phyloP scores from a whole-genome alignment of 441 rosid species.

The Caryocar brasiliense region DNA sequence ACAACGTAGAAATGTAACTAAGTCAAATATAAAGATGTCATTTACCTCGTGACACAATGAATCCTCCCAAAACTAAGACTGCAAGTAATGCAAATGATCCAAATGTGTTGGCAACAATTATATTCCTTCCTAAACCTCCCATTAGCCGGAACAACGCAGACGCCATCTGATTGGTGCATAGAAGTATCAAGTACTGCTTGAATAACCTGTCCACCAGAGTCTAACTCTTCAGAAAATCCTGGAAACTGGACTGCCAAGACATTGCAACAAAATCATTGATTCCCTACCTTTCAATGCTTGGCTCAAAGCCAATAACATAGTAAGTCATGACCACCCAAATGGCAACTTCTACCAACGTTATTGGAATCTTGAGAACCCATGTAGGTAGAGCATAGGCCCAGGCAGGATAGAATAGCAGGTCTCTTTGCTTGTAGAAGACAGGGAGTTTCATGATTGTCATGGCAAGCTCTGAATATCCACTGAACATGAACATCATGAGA shows the following conservation, averaged over 20 bases:
- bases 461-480: conserved; percentile 71
- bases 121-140: conserved; percentile 51
- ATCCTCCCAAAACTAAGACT: conserved; percentile 52
- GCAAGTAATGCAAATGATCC: conserved; percentile 44
- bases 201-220: too few species aligned
- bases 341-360: conserved; percentile 47
- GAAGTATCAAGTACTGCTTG: conserved; percentile 40
- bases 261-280: not conserved
- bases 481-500: conserved; percentile 44
- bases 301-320: conserved; percentile 62
- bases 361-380: conserved; percentile 75
- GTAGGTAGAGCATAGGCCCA: conserved; percentile 87
- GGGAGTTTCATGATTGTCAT: conserved; percentile 71
- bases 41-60: conserved; percentile 47
- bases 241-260: not conserved
- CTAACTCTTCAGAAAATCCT: conserved; percentile 1
- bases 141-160: conserved; percentile 43
- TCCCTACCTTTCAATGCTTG: conserved; percentile 37
- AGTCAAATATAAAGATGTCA: not conserved
- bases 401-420: conserved; percentile 69
- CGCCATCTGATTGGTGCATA: conserved; percentile 47
- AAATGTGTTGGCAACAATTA: conserved; percentile 51
- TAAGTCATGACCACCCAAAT: conserved; percentile 67
- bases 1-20: not conserved
- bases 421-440: conserved; percentile 89